Percentiles rank a stretch among this genome's conserved stretches.
phyloP scores from a whole-genome alignment of 164 flowering plant species.

The Magnolia officinalis region DNA sequence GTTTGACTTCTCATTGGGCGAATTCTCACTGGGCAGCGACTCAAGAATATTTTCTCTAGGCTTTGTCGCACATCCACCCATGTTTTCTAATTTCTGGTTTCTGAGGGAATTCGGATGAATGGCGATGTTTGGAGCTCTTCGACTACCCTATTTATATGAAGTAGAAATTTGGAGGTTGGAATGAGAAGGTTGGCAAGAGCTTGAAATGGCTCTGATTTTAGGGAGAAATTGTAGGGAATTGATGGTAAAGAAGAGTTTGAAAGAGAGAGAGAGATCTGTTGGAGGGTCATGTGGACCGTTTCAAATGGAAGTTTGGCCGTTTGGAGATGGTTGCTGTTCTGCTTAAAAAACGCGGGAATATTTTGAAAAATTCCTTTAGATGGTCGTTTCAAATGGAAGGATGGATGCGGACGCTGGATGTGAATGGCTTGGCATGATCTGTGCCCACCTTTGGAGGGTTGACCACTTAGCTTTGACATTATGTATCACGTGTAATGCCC shows the following conservation, averaged over 20 bases:
- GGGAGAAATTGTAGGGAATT: conserved; percentile 2
- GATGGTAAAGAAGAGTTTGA: conserved; percentile 3
- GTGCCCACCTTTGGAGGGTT: too few species aligned
- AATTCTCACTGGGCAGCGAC: conserved; percentile 10
- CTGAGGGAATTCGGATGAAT: neutral
- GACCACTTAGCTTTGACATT: too few species aligned
- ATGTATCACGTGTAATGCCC: too few species aligned
- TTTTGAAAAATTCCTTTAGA: conserved; percentile 4
- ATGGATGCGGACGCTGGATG: too few species aligned
- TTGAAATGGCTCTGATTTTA: neutral
- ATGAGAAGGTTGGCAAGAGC: conserved; percentile 3
- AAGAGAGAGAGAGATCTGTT: neutral
- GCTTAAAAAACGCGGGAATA: neutral
- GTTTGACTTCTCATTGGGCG: conserved; percentile 3
- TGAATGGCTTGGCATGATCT: too few species aligned
- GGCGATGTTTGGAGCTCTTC: neutral
- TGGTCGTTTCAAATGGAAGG: neutral
- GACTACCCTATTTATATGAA: too few species aligned
- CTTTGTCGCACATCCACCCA: conserved; percentile 23
- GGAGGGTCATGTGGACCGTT: conserved; percentile 7
- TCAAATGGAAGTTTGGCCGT: conserved; percentile 6
- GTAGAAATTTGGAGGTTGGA: conserved; percentile 8
- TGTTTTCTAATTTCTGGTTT: neutral
- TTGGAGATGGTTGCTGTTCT: conserved; percentile 7
- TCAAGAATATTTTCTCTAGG: conserved; percentile 4